A percentile compares a stretch with the other conserved stretches of the same genome.
Evolutionary conservation across 805 yeast species (phyloP).

Genomic region (Hagleromyces aurorensis): DNA sequence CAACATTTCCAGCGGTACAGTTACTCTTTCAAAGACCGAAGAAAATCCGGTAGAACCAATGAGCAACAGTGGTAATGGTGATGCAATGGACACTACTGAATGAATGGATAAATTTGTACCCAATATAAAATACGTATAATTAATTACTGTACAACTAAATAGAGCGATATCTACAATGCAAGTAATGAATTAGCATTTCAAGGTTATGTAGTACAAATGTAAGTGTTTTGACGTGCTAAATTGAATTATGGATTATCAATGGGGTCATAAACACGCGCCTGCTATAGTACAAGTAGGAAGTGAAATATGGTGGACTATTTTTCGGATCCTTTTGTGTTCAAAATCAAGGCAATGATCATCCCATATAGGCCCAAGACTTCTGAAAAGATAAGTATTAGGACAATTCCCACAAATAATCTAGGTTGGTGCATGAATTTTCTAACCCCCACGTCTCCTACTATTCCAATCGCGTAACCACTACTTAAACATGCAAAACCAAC

Average conservation of each 20-base stretch:
- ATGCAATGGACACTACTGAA: constrained; percentile 31
- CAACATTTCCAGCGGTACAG: constrained; percentile 41
- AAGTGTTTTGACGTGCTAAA: too few species aligned
- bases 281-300: too few species aligned
- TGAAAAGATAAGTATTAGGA: constrained; percentile 80
- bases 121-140: too few species aligned
- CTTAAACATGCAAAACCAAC: constrained; percentile 97
- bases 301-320: too few species aligned
- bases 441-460: constrained; percentile 90
- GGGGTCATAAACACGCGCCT: too few species aligned
- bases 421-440: constrained; percentile 85
- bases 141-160: too few species aligned
- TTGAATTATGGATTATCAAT: too few species aligned
- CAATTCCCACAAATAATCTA: constrained; percentile 81
- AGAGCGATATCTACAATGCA: too few species aligned
- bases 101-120: too few species aligned
- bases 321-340: constrained; percentile 82
- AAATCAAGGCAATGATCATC: constrained; percentile 87
- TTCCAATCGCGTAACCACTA: constrained; percentile 93
- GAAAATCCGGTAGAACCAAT: constrained; percentile 29
- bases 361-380: constrained; percentile 90
- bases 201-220: too few species aligned
- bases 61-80: constrained; percentile 27
- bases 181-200: too few species aligned
- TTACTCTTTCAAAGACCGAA: constrained; percentile 7